Evolutionary conservation across 768 basidiomycete genomes (phyloP).

Genomic region (Leccinellum luteum): DNA sequence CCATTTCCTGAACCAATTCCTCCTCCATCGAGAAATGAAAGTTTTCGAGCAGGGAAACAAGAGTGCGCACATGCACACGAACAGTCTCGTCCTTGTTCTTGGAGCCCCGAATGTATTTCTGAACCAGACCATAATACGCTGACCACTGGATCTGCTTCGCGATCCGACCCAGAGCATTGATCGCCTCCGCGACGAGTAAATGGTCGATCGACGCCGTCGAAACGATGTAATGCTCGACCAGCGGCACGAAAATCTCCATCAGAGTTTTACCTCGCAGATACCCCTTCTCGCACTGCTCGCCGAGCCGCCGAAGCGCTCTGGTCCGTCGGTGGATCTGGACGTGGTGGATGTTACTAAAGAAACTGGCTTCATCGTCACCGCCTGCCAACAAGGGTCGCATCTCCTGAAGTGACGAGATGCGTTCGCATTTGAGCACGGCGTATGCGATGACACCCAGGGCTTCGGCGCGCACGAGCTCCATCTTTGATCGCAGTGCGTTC

Average conservation of each 20-base stretch:
- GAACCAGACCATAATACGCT: conserved; percentile 74
- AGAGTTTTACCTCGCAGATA: conserved; percentile 67
- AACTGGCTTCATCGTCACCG: conserved; percentile 92
- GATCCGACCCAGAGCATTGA: conserved; percentile 74
- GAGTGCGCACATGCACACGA: conserved; percentile 71
- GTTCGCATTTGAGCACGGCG: conserved; percentile 63
- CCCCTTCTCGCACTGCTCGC: conserved; percentile 69
- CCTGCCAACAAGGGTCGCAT: conserved; percentile 78
- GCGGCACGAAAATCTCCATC: conserved; percentile 80
- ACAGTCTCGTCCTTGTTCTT: conserved; percentile 38
- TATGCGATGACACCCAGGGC: conserved; percentile 75
- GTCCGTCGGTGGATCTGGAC: conserved; percentile 89
- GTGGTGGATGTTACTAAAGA: conserved; percentile 95
- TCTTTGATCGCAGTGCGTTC: conserved; percentile 73
- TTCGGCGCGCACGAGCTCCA: conserved; percentile 86
- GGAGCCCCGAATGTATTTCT: conserved; percentile 73
- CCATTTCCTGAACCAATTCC: conserved; percentile 39
- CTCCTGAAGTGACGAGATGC: conserved; percentile 64
- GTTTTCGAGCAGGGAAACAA: conserved; percentile 82
- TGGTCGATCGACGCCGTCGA: conserved; percentile 49
- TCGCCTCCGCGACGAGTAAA: conserved; percentile 87
- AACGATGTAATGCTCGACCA: conserved; percentile 77
- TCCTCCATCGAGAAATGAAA: conserved; percentile 87
- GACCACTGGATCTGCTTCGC: conserved; percentile 80
- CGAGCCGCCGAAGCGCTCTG: conserved; percentile 81